Conservation (phyloP, 139 green algal genomes). For the Tetraselmis striata region DNA sequence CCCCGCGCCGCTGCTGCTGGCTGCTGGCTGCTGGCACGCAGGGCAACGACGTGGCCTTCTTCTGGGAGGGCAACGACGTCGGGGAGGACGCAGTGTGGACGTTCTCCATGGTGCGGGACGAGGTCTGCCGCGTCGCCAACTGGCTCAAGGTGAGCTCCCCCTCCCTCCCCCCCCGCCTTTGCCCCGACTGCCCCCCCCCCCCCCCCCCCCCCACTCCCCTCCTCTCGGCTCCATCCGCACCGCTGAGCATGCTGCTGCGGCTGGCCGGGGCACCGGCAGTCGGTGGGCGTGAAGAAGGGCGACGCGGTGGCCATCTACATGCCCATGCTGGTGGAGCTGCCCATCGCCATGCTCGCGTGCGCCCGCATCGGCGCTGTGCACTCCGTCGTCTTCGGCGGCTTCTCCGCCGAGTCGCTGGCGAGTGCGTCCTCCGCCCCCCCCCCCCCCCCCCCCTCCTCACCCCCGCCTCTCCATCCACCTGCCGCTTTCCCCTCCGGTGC, state of each 20-base stretch:
- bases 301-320: constrained; percentile 48
- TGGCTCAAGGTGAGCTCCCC: constrained; percentile 27
- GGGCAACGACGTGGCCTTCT: constrained; percentile 21
- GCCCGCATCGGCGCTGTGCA: constrained; percentile 57
- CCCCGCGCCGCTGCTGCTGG: no score
- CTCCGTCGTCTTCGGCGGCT: constrained; percentile 57
- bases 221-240: no score
- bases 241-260: no score
- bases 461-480: neutral
- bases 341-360: constrained; percentile 49
- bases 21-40: no score
- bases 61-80: constrained; percentile 55
- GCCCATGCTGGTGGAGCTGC: constrained; percentile 56
- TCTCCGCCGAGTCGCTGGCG: constrained; percentile 45
- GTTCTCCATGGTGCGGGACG: constrained; percentile 7
- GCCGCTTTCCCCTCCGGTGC: no score
- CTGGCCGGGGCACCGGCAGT: no score
- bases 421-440: neutral
- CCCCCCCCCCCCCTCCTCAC: neutral
- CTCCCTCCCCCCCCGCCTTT: neutral
- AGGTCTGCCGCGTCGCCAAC: constrained; percentile 51
- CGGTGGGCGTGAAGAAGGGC: constrained; percentile 5
- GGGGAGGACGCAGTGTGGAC: constrained; percentile 5
- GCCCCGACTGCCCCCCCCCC: neutral
- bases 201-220: no score